Evolutionary conservation across 179 eudicot genomes (phyloP).

Genomic region (Sideroxylon spinosum): DNA sequence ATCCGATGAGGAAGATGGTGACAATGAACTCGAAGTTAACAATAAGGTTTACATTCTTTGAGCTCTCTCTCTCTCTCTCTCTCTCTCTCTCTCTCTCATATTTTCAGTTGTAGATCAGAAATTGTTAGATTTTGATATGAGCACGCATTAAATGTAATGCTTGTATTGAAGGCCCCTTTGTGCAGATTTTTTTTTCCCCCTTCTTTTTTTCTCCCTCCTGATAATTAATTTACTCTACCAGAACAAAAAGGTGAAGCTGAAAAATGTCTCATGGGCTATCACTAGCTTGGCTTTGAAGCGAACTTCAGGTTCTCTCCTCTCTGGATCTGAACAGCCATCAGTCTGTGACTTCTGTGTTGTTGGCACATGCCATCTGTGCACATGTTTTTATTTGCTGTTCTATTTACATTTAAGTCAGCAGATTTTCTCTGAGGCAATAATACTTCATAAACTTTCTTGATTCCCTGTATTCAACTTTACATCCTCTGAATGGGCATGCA

Average conservation of each 20-base stretch:
- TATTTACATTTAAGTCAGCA: neutral
- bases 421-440: neutral
- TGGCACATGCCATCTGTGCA: neutral
- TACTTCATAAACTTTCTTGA: neutral
- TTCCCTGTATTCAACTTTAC: neutral
- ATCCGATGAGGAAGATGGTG: slow-evolving; percentile 63
- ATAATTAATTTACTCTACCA: slow-evolving; percentile 25
- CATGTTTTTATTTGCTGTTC: neutral
- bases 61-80: neutral
- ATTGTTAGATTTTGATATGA: neutral
- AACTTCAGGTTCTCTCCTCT: slow-evolving; percentile 41
- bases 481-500: slow-evolving; percentile 3
- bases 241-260: slow-evolving; percentile 55
- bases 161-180: slow-evolving; percentile 4
- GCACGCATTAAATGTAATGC: neutral
- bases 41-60: slow-evolving; percentile 46
- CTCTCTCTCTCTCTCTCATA: neutral
- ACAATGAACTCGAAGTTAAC: slow-evolving; percentile 35
- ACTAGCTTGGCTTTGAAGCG: slow-evolving; percentile 48
- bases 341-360: too few relatives aligned
- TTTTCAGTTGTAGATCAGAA: slow-evolving; percentile 8
- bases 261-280: slow-evolving; percentile 65
- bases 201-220: too few relatives aligned
- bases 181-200: too few relatives aligned
- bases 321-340: neutral